Evolutionary conservation across 768 basidiomycete genomes (phyloP), one percentile per base, ranked within the genome.

Genomic region (Phylloporus arenicola): DNA sequence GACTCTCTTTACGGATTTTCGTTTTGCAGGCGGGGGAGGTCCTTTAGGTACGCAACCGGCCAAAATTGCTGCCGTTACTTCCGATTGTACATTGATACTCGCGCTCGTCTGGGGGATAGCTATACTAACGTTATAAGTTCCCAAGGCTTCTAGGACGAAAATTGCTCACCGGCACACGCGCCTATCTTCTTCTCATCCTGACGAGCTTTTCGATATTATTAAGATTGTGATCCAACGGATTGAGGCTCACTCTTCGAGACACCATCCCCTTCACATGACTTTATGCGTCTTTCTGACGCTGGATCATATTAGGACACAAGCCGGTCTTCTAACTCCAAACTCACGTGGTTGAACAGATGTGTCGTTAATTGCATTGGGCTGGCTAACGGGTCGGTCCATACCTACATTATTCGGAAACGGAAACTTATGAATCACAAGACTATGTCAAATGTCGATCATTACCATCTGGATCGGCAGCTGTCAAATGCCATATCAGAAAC

Each of bases 71-170:
- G 59, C 52, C 54, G 44, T 43, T 37, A 64, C 50, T 44, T 59
- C 62, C 6, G 52, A 48, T 31, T 29, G 48, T 7, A 66, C 45
- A 43, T 2, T 41, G 20, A 37, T 16, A 48, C 62, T 61, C 49
- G 34, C 62, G 43, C 14, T 55, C 12, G 62, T 62, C 20, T 24
- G 37, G 31, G 51, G 52, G 17, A 53, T 46, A 38, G 44, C 64
- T 64, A 61, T 48, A 27, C 67, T 64, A 47, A 54, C 44, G 48
- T 53, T 53, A 54, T 63, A 47, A 57, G 60, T 48, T 29, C 52
- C 52, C 42, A 52, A 54, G 29, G 43, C 20, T 35, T 43, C 12
- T 3, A 45, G 52, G 20, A 29, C n/a, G 16, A 46, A 48, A n/a
- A 45, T 22, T 43, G 22, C 59, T 60, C 43, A 58, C 59, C 10